Conservation (phyloP, 2,329 filamentous ascomycete genomes). For the Trichophyton equinum region DNA sequence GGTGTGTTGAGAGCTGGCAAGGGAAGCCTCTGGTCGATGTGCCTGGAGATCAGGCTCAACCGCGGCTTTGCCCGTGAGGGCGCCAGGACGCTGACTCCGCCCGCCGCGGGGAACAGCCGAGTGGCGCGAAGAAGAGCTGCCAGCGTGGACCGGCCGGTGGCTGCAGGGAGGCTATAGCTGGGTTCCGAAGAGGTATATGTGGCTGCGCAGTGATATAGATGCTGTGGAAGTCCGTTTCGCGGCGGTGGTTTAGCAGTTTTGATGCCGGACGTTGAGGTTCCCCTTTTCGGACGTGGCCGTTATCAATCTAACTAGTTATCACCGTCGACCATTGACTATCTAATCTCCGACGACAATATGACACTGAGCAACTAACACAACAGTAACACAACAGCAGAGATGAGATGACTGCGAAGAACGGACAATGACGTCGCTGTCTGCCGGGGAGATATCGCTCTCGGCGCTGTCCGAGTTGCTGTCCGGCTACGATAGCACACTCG, state of each 20-base stretch:
- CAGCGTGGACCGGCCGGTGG: slow-evolving; percentile 5
- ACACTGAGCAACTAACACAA: too few species aligned
- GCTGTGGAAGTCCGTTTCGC: too few species aligned
- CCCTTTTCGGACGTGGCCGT: too few species aligned
- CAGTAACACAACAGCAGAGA: too few species aligned
- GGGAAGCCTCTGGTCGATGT: slow-evolving; percentile 43
- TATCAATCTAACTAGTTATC: neutral
- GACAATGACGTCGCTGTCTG: slow-evolving; percentile 1
- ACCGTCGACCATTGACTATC: neutral
- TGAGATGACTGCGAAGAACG: too few species aligned
- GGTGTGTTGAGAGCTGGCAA: slow-evolving; percentile 50
- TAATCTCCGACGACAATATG: neutral
- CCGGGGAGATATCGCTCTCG: slow-evolving; percentile 9
- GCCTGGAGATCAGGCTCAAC: slow-evolving; percentile 48
- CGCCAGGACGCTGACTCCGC: slow-evolving; percentile 32
- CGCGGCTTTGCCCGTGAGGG: slow-evolving; percentile 37
- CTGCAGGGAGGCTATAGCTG: neutral
- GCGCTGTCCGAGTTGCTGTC: slow-evolving; percentile 10
- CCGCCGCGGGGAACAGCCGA: slow-evolving; percentile 21
- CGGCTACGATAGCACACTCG: slow-evolving; percentile 15
- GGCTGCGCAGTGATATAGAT: neutral
- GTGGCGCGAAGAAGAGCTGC: slow-evolving; percentile 12
- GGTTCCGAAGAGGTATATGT: neutral
- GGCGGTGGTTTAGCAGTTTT: too few species aligned
- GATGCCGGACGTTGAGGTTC: too few species aligned